Conservation (phyloP, 2,329 filamentous ascomycete genomes). For the Huntiella abstrusa region DNA sequence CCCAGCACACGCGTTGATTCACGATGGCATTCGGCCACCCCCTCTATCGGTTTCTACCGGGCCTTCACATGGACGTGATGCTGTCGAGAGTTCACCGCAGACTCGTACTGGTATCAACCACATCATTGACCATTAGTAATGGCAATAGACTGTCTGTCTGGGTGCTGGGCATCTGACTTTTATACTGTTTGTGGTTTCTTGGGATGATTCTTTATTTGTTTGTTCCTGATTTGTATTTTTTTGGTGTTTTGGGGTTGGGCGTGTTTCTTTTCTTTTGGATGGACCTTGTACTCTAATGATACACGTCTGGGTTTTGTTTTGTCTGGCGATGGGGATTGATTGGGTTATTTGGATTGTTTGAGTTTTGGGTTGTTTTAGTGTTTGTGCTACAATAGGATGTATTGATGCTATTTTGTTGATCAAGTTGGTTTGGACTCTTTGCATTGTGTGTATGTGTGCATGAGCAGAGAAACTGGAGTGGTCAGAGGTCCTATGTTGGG, state of each 20-base stretch:
- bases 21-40: no score
- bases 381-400: not conserved
- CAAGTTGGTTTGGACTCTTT: not conserved
- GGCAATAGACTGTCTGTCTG: not conserved
- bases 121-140: constrained; percentile 6
- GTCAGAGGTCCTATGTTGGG: no score
- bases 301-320: not conserved
- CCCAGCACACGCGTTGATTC: no score
- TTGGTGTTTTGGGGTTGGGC: not conserved
- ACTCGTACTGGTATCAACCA: constrained; percentile 7
- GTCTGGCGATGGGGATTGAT: not conserved
- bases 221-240: not conserved
- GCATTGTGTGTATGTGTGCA: no score
- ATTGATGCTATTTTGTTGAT: not conserved
- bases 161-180: no score
- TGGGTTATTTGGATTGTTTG: not conserved
- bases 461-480: no score
- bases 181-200: no score
- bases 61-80: not conserved
- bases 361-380: not conserved
- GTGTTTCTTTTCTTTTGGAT: not conserved
- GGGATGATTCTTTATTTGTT: no score
- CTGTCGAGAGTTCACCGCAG: not conserved
- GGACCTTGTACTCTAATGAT: not conserved
- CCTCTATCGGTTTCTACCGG: no score